Conservation (phyloP, 805 yeast genomes). For the Yueomyces sp. region DNA sequence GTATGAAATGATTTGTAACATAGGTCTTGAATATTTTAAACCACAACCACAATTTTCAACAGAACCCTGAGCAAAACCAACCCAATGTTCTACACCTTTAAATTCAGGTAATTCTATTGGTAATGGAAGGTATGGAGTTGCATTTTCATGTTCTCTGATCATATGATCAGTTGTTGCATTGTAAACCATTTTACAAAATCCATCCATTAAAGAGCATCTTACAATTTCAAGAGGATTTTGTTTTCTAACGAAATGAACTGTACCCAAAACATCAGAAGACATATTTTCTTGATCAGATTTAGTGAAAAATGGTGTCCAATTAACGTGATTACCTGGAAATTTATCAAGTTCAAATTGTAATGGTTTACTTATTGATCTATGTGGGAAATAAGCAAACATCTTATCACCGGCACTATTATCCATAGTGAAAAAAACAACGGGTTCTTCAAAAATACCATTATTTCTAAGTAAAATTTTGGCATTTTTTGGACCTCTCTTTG, state of each 20-base stretch:
- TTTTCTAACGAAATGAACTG: conserved; percentile 6
- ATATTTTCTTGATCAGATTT: conserved; percentile 1
- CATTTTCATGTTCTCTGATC: conserved; percentile 5
- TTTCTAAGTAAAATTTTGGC: conserved; percentile 3
- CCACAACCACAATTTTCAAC: conserved; percentile 6
- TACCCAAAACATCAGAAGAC: conserved; percentile 10
- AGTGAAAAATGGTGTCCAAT: conserved; percentile 9
- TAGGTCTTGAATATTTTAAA: conserved; percentile 4
- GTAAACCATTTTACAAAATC: conserved; percentile 6
- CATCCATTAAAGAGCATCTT: conserved; percentile 8
- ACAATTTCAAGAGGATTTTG: conserved; percentile 6
- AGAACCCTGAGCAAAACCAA: conserved; percentile 7
- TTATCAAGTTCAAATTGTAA: conserved; percentile 2
- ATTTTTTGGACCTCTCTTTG: conserved; percentile 8
- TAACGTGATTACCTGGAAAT: not conserved
- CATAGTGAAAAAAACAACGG: conserved; percentile 4
- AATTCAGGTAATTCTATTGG: conserved; percentile 4
- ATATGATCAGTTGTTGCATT: conserved; percentile 2
- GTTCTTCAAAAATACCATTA: conserved; percentile 1
- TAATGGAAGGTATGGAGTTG: conserved; percentile 6
- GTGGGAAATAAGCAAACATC: conserved; percentile 7
- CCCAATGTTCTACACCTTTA: conserved; percentile 5
- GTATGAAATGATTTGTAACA: conserved; percentile 5
- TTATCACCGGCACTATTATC: conserved; percentile 3
- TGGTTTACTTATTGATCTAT: conserved; percentile 4